A percentile compares a stretch with the other conserved stretches of the same genome.
These are phyloP conservation scores for Pterocarpus macrocarpus DNA, from an alignment of 306 rosid species.

Conservation along the genomic window DNA sequence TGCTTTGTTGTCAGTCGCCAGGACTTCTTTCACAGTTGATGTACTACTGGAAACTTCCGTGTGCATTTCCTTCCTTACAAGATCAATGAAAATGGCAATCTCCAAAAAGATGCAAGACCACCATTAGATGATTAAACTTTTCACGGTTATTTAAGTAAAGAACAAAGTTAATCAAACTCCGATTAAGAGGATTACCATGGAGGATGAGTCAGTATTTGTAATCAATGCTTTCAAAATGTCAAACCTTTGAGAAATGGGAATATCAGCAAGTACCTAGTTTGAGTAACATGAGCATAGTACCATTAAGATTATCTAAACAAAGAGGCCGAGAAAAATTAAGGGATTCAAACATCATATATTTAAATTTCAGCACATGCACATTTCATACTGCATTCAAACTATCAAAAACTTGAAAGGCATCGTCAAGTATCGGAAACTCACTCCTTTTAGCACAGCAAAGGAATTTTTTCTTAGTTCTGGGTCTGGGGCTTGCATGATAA, in stretches of 20 bases:
- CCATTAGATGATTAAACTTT: constrained; percentile 44
- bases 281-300: constrained; percentile 40
- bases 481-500: constrained; percentile 74
- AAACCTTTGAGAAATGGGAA: constrained; percentile 73
- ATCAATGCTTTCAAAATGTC: constrained; percentile 78
- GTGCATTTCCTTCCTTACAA: constrained; percentile 74
- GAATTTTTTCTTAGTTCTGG: constrained; percentile 67
- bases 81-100: constrained; percentile 86
- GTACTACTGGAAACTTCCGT: constrained; percentile 55
- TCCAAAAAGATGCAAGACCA: constrained; percentile 46
- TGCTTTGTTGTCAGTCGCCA: constrained; percentile 34
- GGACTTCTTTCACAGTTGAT: constrained; percentile 46
- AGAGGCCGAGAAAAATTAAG: constrained; percentile 9
- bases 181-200: constrained; percentile 70
- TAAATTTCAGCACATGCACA: constrained; percentile 10
- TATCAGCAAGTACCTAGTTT: constrained; percentile 75
- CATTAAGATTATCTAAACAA: constrained; percentile 32
- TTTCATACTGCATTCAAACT: constrained; percentile 26
- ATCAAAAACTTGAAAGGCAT: constrained; percentile 27
- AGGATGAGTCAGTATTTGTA: constrained; percentile 73
- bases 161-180: constrained; percentile 26
- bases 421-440: constrained; percentile 47
- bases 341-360: constrained; percentile 37
- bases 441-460: constrained; percentile 75
- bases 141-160: constrained; percentile 10